Conservation (phyloP, 2,329 filamentous ascomycete genomes). For the Cyphellophora attinorum region DNA sequence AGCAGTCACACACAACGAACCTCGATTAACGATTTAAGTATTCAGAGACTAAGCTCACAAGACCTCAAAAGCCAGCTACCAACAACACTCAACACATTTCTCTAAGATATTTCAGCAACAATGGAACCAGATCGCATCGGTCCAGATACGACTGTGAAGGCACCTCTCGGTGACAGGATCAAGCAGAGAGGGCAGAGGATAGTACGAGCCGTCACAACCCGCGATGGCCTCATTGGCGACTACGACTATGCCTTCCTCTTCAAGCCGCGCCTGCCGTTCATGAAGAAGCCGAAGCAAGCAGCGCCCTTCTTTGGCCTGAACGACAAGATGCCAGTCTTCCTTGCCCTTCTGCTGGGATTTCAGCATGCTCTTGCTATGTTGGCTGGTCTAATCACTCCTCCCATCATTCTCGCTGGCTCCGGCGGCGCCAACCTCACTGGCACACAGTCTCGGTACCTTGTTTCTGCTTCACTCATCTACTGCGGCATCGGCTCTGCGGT, state of each 20-base stretch:
- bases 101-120: no score
- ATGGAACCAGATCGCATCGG: slow-evolving; percentile 31
- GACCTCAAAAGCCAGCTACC: no score
- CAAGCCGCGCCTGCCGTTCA: slow-evolving; percentile 70
- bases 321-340: slow-evolving; percentile 56
- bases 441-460: slow-evolving; percentile 52
- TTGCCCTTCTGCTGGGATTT: slow-evolving; percentile 57
- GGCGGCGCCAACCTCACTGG: slow-evolving; percentile 48
- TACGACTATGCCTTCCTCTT: slow-evolving; percentile 92
- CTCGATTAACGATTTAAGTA: no score
- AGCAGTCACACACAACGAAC: no score
- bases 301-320: slow-evolving; percentile 63
- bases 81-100: no score
- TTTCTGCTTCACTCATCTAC: slow-evolving; percentile 59
- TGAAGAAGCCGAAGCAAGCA: slow-evolving; percentile 50
- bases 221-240: slow-evolving; percentile 65
- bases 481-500: slow-evolving; percentile 56
- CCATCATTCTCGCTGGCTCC: slow-evolving; percentile 50
- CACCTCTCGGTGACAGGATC: slow-evolving; percentile 25
- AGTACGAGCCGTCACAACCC: slow-evolving; percentile 32
- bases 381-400: slow-evolving; percentile 52
- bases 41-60: no score
- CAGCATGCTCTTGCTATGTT: slow-evolving; percentile 63
- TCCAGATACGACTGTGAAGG: slow-evolving; percentile 28
- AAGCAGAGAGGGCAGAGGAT: slow-evolving; percentile 20